These are phyloP conservation scores for Drechmeria coniospora DNA, from an alignment of 2,329 filamentous ascomycete species.

Conservation along the genomic window DNA sequence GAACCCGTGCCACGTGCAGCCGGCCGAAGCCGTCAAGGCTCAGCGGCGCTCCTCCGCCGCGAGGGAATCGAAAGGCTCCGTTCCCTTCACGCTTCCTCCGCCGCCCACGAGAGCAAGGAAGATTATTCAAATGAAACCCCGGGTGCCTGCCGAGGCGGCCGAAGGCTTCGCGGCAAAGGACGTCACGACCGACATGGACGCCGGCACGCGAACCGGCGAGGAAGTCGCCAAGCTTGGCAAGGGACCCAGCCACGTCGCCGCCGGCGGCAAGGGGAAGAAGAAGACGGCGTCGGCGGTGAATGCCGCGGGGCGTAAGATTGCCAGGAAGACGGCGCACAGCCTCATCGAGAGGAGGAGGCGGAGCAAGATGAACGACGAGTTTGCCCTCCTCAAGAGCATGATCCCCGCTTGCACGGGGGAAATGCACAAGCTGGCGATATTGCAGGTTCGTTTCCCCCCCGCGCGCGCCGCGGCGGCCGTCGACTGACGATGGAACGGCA, in stretches of 20 bases:
- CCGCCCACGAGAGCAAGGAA: conserved; percentile 84
- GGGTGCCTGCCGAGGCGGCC: conserved; percentile 23
- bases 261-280: conserved; percentile 40
- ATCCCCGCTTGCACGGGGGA: conserved; percentile 92
- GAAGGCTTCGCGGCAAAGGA: conserved; percentile 11
- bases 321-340: conserved; percentile 90
- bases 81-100: conserved; percentile 72
- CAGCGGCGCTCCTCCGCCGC: conserved; percentile 34
- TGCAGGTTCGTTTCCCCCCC: conserved; percentile 49
- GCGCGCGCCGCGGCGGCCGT: neutral
- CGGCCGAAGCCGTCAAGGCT: conserved; percentile 36
- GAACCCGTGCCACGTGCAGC: conserved; percentile 28
- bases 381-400: conserved; percentile 83
- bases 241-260: conserved; percentile 5
- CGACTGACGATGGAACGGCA: conserved; percentile 18
- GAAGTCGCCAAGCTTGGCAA: conserved; percentile 8
- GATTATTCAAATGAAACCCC: conserved; percentile 95
- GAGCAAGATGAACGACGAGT: conserved; percentile 99
- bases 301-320: conserved; percentile 83
- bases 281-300: conserved; percentile 64
- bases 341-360: conserved; percentile 78
- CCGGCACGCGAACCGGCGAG: conserved; percentile 10
- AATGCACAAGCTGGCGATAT: conserved; percentile 94
- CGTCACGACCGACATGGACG: too few relatives aligned
- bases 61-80: conserved; percentile 33